Base-by-base conservation (phyloP, 2,329 filamentous ascomycete genomes). In the Sclerotinia trifoliorum region DNA sequence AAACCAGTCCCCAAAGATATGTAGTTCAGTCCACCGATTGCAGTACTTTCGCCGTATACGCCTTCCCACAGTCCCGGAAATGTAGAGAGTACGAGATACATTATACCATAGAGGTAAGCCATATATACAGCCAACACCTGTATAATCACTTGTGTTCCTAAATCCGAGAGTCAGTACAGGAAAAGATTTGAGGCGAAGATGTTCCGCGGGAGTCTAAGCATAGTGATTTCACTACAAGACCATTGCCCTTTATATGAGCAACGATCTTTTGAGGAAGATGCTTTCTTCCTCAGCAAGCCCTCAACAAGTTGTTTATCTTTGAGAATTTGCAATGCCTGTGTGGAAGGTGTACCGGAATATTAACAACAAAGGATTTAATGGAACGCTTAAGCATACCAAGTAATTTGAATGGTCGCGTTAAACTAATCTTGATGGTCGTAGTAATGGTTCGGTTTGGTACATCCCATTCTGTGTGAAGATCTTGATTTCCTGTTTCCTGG, bases 31-130 rank as follows among this genome's bases (percentile, higher is more conserved):
- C 86, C 86, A n/a, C 84, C 86, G 39, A 86, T 85, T 65, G 85
- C 84, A 13, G 83, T 80, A 0, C 82, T 82, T 73, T 88, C 81
- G 65, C 81, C 74, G 73, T 91, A 92, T 19, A 80, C 77, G 0
- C 75, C 71, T 2, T 77, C 80, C 86, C 86, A 91, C 0, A 91
- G 79, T 0, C 77, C 74, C 0, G 88, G 84, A 71, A 89, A 89
- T 2, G 84, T 89, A 0, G 85, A 84, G 0, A 91, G 81, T 46
- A 83, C 81, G 3, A 87, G 77, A 73, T 86, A 87, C 55, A 86
- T 80, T 58, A 84, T 79, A 7, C 85, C 84, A 71, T 86, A 86
- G 5, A 83, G 74, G 57, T 83, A 78, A 32, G 81, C 80, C 75
- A 85, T 82, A 74, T 86, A 86, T 15, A 84, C 70, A 2, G 84